Base-by-base conservation (phyloP, 2,329 filamentous ascomycete genomes). In the Ploettnerulaceae sp. region DNA sequence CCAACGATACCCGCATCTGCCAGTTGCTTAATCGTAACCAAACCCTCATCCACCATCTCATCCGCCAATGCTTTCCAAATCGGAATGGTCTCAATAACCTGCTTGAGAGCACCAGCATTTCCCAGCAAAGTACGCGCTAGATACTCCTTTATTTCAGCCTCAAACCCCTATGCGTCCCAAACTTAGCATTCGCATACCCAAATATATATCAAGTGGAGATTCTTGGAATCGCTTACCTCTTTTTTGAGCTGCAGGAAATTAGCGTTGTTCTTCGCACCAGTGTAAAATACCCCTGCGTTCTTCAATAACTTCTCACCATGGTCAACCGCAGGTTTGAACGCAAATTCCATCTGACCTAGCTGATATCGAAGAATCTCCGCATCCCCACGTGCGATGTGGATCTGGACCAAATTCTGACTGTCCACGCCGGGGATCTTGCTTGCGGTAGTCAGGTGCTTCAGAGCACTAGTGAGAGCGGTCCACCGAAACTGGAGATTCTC, bases 211-310 rank as follows among this genome's bases (percentile, higher is more conserved):
- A 24, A 9, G 4, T 24, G 11, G 25, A 37, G 24, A 22, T 24
- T 15, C 25, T 12, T 12, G 3, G 9, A n/a, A 18, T 14, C 20
- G 29, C 29, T 31, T 5, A 66, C 64, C 52, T 71, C 69, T 18
- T 72, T 68, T 2, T 38, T 49, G 6, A 68, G 66, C 11, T 70
- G 71, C 29, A 63, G 57, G 48, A 62, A 63, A n/a, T 52, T 54
- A 0, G 69, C 61, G 1, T 70, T 24, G 11, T 50, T 44, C 26
- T 47, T 51, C 6, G 74, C 76, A 29, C 77, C 76, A 15, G 73
- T 70, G 55, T 78, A 81, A 56, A 76, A 81, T 4, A 72, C 76
- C 51, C 73, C 71, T 1, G 77, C 75, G 54, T 81, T 81, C 45
- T 70, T 71, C 28, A 77, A 58, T 9, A 81, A 62, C 2, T 69